Evolutionary conservation across 495 filamentous ascomycete genomes (phyloP).

Genomic region (Lasiosphaeria miniovina): DNA sequence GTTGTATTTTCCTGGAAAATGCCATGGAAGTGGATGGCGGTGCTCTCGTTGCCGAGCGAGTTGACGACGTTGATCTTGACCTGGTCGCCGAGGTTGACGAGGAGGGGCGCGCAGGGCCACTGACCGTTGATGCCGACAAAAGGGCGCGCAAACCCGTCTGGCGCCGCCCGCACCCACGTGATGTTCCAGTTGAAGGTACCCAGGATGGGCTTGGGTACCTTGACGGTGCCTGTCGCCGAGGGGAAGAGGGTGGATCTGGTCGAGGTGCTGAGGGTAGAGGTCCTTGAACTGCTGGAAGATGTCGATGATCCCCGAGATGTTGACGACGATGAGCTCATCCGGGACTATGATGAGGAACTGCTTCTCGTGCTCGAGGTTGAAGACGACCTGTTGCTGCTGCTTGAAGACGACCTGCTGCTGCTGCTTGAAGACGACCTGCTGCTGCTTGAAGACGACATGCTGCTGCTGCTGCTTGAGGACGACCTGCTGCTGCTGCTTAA

Average conservation of each 20-base stretch:
- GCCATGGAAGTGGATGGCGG: conserved; percentile 65
- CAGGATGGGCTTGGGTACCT: conserved; percentile 8
- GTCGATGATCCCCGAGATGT: background rate
- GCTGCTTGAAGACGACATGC: background rate
- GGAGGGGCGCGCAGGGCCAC: conserved; percentile 46
- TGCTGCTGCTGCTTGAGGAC: background rate
- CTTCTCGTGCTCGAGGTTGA: background rate
- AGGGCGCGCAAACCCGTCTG: conserved; percentile 46
- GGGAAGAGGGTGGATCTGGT: background rate
- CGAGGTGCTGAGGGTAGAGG: background rate
- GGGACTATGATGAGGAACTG: background rate
- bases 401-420: conserved; percentile 2
- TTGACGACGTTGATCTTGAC: conserved; percentile 59
- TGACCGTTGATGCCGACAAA: conserved; percentile 45
- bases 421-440: background rate
- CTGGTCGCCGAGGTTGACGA: conserved; percentile 39
- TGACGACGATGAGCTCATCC: conserved; percentile 2
- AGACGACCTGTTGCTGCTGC: background rate
- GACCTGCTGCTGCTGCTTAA: background rate
- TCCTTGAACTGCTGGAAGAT: background rate
- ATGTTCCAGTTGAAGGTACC: conserved; percentile 47
- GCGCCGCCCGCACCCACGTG: conserved; percentile 57
- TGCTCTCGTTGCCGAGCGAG: conserved; percentile 54
- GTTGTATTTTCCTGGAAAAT: conserved; percentile 62
- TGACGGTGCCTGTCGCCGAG: conserved; percentile 9